Evolutionary conservation across 345 rosid species (phyloP).

Genomic region (Eucalyptus viminalis): DNA sequence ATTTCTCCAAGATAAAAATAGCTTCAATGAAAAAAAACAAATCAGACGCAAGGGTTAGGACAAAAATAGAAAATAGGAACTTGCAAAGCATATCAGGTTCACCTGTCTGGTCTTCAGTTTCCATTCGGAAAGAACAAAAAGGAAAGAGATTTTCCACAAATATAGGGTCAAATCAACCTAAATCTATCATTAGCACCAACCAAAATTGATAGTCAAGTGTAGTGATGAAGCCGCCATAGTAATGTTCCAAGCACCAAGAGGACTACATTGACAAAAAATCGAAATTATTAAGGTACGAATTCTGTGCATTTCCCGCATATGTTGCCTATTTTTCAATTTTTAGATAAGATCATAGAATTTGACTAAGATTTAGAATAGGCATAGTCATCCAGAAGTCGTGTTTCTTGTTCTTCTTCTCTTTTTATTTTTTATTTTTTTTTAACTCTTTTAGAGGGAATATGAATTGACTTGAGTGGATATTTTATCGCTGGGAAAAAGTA

Average conservation of each 20-base stretch:
- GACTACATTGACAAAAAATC: not conserved
- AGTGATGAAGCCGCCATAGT: not conserved
- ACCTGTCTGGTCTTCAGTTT: not conserved
- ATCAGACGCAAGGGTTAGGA: not conserved
- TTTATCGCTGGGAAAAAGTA: not conserved
- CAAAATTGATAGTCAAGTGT: not conserved
- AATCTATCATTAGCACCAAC: not conserved
- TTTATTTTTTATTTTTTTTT: too few species aligned
- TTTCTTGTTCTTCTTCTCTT: not conserved
- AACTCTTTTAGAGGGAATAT: not conserved
- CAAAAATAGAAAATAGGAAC: not conserved
- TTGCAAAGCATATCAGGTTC: not conserved
- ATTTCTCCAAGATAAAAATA: not conserved
- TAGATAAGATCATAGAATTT: not conserved
- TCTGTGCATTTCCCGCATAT: not conserved
- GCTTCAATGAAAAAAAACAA: not conserved
- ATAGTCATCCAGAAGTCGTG: not conserved
- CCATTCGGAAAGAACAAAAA: not conserved
- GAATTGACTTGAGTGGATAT: not conserved
- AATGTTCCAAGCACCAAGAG: not conserved
- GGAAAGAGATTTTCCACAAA: not conserved
- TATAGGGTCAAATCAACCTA: not conserved
- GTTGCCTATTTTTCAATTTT: not conserved
- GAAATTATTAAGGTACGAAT: not conserved
- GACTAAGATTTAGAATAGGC: not conserved